Percentiles rank a stretch among this genome's conserved stretches.
phyloP scores from a whole-genome alignment of 2,329 filamentous ascomycete genomes.

The Colletotrichum somersetense region DNA sequence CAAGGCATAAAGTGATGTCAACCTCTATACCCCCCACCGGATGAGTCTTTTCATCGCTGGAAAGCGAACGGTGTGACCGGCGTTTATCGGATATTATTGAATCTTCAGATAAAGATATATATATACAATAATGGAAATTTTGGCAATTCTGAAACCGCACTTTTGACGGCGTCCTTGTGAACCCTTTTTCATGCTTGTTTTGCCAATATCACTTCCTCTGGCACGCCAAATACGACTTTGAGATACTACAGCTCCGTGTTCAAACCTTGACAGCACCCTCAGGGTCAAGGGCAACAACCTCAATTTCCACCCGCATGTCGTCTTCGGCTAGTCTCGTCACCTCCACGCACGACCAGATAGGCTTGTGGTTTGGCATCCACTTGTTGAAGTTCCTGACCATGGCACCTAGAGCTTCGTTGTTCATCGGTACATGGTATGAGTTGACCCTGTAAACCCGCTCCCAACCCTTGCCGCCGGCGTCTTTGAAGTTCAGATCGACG shows the following conservation, averaged over 20 bases:
- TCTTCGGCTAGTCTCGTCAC: constrained; percentile 61
- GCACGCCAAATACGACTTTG: too few relatives aligned
- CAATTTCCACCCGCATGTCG: constrained; percentile 70
- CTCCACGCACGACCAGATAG: constrained; percentile 67
- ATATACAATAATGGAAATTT: constrained; percentile 26
- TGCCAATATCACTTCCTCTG: too few relatives aligned
- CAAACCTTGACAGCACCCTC: constrained; percentile 49
- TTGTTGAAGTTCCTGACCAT: constrained; percentile 63
- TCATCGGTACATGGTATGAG: constrained; percentile 59
- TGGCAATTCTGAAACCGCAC: background rate
- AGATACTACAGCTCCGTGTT: too few relatives aligned
- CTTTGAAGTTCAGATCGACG: constrained; percentile 62
- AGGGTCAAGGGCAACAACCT: constrained; percentile 61
- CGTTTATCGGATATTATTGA: constrained; percentile 14
- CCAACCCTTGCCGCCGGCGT: constrained; percentile 69
- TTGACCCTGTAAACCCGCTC: constrained; percentile 64
- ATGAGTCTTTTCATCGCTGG: constrained; percentile 10
- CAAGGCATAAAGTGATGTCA: constrained; percentile 30
- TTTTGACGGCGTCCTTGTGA: background rate
- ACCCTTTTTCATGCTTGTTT: background rate
- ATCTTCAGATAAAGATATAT: constrained; percentile 20
- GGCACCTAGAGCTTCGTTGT: constrained; percentile 53
- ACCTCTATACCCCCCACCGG: constrained; percentile 9
- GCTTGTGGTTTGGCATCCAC: constrained; percentile 65
- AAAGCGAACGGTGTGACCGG: constrained; percentile 10